Conservation (phyloP, 352 stramenopile genomes). For the Phytopythium cucurbitacearum region DNA sequence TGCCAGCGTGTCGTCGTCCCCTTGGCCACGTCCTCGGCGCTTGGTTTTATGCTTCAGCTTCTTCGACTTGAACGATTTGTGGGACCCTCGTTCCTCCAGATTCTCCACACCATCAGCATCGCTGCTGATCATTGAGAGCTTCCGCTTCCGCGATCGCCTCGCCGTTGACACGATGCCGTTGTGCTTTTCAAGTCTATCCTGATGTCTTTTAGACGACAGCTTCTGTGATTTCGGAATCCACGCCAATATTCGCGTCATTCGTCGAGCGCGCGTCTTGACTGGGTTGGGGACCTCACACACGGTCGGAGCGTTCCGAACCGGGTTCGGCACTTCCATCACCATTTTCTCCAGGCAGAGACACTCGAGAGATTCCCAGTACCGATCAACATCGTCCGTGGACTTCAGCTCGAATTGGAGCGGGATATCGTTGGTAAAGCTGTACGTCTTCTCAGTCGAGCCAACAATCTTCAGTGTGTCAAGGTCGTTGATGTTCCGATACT, state of each 20-base stretch:
- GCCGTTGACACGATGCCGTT: slow-evolving; percentile 66
- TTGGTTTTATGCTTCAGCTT: slow-evolving; percentile 11
- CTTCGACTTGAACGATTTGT: slow-evolving; percentile 1
- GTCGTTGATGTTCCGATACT: slow-evolving; percentile 21
- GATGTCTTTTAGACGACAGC: slow-evolving; percentile 19
- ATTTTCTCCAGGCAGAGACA: slow-evolving; percentile 78
- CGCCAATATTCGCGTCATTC: slow-evolving; percentile 63
- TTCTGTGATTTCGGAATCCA: slow-evolving; percentile 77
- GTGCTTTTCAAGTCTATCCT: slow-evolving; percentile 15
- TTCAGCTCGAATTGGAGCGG: slow-evolving; percentile 54
- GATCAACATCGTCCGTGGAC: slow-evolving; percentile 35
- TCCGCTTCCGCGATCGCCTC: slow-evolving; percentile 26
- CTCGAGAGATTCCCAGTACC: slow-evolving; percentile 78
- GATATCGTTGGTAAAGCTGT: slow-evolving; percentile 57
- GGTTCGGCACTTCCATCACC: slow-evolving; percentile 68
- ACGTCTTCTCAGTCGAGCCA: slow-evolving; percentile 61
- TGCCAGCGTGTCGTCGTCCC: slow-evolving; percentile 13
- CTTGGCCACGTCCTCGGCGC: slow-evolving; percentile 6
- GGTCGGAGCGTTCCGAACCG: slow-evolving; percentile 39
- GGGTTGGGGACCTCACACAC: slow-evolving; percentile 66
- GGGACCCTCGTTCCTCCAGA: not conserved
- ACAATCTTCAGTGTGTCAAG: slow-evolving; percentile 40
- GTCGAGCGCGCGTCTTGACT: slow-evolving; percentile 46
- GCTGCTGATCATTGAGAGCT: slow-evolving; percentile 3
- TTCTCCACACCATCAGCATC: slow-evolving; percentile 2